Evolutionary conservation across 2,329 filamentous ascomycete species (phyloP).

Genomic region (Aspergillus sp.): DNA sequence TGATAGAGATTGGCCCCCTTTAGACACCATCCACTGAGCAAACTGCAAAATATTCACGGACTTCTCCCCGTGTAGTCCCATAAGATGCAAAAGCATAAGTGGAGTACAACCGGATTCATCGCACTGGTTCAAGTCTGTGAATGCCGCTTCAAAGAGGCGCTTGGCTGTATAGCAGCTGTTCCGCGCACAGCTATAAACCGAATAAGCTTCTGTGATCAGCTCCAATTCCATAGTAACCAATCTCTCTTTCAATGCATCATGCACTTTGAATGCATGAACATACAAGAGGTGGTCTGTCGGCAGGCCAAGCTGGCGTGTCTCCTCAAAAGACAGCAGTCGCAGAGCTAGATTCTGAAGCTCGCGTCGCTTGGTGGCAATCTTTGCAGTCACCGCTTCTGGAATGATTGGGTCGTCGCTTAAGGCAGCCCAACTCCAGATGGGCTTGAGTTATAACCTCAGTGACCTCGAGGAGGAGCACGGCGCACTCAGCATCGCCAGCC

Average conservation of each 20-base stretch:
- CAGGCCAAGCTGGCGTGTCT: not conserved
- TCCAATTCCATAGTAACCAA: not conserved
- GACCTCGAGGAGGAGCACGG: not conserved
- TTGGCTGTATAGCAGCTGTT: not conserved
- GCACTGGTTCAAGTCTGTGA: not conserved
- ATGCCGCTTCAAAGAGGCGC: not conserved
- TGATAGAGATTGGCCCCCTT: not conserved
- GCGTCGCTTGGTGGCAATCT: not conserved
- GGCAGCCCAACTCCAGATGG: not conserved
- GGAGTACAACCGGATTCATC: not conserved
- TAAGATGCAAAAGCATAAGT: not conserved
- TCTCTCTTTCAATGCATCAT: not conserved
- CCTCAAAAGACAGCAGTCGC: not conserved
- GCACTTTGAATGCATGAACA: not conserved
- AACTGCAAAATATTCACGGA: not conserved
- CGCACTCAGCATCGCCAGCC: not conserved
- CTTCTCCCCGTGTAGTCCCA: accelerated
- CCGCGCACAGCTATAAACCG: not conserved
- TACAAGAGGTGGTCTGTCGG: not conserved
- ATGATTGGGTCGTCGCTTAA: not conserved
- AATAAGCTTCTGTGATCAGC: not conserved
- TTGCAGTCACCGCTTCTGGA: not conserved
- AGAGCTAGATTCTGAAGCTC: not conserved
- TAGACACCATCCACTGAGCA: not conserved
- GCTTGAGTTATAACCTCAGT: not conserved